phyloP scores from a whole-genome alignment of 176 grass and related monocot species.

The Carex littledalei region DNA sequence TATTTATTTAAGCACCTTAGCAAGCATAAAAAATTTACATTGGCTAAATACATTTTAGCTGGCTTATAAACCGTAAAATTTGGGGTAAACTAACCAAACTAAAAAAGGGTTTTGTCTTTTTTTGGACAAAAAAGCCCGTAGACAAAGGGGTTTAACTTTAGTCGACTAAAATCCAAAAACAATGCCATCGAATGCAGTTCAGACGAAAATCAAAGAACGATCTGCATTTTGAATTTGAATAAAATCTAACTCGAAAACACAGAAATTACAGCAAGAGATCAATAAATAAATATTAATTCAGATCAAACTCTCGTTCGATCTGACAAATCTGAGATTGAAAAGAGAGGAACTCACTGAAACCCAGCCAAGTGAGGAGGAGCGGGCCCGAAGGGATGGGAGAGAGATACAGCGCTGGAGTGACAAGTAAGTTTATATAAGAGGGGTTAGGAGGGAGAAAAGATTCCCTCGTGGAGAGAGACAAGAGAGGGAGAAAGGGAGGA shows the following conservation, averaged over 20 bases:
- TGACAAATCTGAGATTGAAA: background rate
- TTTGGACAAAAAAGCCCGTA: background rate
- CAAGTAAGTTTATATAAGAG: constrained; percentile 20
- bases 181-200: background rate
- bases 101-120: background rate
- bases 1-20: background rate
- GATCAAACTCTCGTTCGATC: background rate
- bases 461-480: constrained; percentile 13
- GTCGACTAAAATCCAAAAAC: background rate
- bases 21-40: background rate
- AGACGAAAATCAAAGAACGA: background rate
- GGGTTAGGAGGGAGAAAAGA: background rate
- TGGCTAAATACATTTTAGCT: background rate
- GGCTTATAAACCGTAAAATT: background rate
- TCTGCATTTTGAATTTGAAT: background rate
- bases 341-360: background rate
- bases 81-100: background rate
- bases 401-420: background rate
- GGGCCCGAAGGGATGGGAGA: background rate
- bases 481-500: background rate
- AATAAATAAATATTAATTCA: background rate
- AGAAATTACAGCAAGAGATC: background rate
- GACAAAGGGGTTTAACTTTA: background rate
- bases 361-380: background rate
- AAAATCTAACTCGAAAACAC: background rate